Evolutionary conservation across 257 asterid genomes (phyloP), one percentile per base, ranked within the genome.

Genomic region (Eustoma russellianum): DNA sequence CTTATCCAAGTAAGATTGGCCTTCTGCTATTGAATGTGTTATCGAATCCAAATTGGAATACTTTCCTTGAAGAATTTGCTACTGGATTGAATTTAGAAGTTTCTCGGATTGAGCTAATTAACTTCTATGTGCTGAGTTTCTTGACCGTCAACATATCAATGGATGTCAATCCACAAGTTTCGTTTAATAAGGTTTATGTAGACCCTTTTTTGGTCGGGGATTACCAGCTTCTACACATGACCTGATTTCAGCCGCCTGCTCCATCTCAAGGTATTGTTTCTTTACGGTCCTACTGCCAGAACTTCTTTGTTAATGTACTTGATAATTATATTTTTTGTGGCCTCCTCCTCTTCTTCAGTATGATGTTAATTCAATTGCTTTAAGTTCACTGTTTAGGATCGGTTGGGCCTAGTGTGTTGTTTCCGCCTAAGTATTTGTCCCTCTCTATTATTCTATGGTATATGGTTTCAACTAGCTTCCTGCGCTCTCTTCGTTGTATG

Each of bases 81-180:
- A 63, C 80, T 8, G 83, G 77, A 66, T 79, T 90, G 50, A 74
- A 79, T 46, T 66, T 90, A 49, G 64, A 72, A 70, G 86, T 71
- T 59, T 69, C 98, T 55, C 98, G 86, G 76, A 86, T 90, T 65
- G 98, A 90, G 82, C 86, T 90, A 55, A 80, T 86, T 57, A 82
- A 90, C 77, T 86, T 90, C 72, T 90, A 86, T 63, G 55, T 86
- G 63, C 82, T 90, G 66, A 72, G 82, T 60, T 58, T 79, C 69
- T 78, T 91, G 41, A 81, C 82, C 54, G 95, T 90, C 63, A 86
- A 90, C 79, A 86, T 90, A 72, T 90, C 98, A 9, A 90, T 90
- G 98, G 95, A 86, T 68, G 67, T 90, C 53, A 82, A 85, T 62
- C 98, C 98, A 34, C 77, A 73, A 55, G 75, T 65, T 44, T 72